Evolutionary conservation across 192 early-diverging fungal genomes (phyloP).

Genomic region (Gonapodya sp.): DNA sequence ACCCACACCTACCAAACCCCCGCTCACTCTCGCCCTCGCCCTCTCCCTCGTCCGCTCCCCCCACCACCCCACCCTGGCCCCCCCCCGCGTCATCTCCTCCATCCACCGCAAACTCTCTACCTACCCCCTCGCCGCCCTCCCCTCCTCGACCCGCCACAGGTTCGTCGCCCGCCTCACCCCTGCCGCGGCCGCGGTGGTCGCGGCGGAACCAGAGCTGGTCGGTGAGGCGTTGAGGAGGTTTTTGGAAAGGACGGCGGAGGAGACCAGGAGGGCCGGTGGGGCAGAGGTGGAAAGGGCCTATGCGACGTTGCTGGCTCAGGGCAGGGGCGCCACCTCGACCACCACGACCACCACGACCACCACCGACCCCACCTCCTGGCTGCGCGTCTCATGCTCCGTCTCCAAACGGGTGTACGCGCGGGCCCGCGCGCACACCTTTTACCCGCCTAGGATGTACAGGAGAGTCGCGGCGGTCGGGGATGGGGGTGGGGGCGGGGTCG

Average conservation of each 20-base stretch:
- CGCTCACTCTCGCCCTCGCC: neutral
- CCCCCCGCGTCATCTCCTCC: neutral
- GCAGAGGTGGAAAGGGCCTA: neutral
- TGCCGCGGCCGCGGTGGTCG: neutral
- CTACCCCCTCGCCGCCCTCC: neutral
- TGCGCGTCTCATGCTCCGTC: no score
- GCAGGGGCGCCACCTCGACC: no score
- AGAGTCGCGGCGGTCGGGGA: no score
- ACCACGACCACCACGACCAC: no score
- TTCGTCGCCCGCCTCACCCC: neutral
- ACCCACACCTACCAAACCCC: no score
- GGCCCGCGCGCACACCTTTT: neutral
- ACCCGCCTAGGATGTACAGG: neutral
- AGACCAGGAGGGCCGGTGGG: neutral
- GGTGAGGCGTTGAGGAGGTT: neutral
- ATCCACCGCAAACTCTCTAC: neutral
- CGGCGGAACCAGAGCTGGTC: neutral
- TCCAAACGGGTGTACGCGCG: neutral
- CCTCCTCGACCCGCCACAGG: neutral
- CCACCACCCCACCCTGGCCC: neutral
- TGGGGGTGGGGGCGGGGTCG: no score
- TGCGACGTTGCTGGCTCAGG: no score
- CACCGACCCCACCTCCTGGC: no score
- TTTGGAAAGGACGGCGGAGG: neutral
- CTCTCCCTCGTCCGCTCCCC: neutral